Conservation (phyloP, 2,329 filamentous ascomycete genomes). For the Xylaria sp. region DNA sequence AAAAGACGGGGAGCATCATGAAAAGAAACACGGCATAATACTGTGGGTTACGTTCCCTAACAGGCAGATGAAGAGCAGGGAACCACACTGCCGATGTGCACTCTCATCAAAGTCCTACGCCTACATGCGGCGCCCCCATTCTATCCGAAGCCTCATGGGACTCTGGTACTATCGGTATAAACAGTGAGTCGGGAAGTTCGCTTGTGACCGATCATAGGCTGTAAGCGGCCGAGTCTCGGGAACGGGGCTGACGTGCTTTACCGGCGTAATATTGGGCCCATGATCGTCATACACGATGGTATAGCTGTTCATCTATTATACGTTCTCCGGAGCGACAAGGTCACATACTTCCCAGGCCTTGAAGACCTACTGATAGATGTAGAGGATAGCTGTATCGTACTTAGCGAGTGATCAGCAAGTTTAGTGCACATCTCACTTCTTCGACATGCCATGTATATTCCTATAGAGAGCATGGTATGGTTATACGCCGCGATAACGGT, state of each 20-base stretch:
- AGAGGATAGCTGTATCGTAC: background rate
- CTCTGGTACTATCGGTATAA: background rate
- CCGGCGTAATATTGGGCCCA: background rate
- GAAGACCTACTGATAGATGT: background rate
- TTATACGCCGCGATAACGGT: background rate
- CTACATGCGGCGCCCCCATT: background rate
- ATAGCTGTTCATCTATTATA: background rate
- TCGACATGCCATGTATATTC: background rate
- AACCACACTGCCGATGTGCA: background rate
- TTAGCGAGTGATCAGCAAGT: background rate
- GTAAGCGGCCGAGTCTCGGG: background rate
- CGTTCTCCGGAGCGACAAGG: background rate
- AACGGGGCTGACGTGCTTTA: conserved; percentile 2
- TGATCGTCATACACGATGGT: background rate
- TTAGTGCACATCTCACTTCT: background rate
- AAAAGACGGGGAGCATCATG: background rate
- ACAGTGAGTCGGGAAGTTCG: background rate
- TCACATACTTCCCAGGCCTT: background rate
- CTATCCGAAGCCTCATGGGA: background rate
- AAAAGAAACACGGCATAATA: background rate
- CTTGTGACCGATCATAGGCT: conserved; percentile 1
- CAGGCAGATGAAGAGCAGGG: background rate
- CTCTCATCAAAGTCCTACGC: background rate
- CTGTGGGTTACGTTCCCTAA: background rate
- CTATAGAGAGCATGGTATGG: background rate